Percentiles rank a stretch among this genome's conserved stretches.
phyloP scores from a whole-genome alignment of 495 filamentous ascomycete genomes.

The Trichoderma virens region DNA sequence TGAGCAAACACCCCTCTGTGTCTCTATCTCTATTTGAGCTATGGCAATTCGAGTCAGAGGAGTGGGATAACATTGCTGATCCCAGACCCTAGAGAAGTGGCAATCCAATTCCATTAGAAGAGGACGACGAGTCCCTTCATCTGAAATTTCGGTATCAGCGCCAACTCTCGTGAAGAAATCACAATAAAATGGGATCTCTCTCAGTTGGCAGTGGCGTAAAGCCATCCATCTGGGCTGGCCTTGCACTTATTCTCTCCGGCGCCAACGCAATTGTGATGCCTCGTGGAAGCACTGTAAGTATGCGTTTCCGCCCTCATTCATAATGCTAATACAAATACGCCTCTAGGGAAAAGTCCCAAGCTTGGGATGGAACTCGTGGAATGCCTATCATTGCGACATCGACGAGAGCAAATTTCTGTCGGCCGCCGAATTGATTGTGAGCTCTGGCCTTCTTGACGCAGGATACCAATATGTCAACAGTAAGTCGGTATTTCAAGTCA shows the following conservation, averaged over 20 bases:
- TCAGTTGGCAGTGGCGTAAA: not conserved
- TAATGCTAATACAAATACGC: not conserved
- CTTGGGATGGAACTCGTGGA: conserved; percentile 55
- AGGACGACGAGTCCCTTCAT: too few relatives aligned
- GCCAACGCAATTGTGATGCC: not conserved
- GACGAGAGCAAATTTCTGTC: conserved; percentile 42
- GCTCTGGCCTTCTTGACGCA: conserved; percentile 6
- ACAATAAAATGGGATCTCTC: not conserved
- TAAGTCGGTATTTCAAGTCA: conserved; percentile 17
- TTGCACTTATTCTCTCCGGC: not conserved
- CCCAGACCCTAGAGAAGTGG: too few relatives aligned
- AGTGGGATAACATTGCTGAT: too few relatives aligned
- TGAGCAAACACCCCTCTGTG: too few relatives aligned
- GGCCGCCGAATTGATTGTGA: conserved; percentile 44
- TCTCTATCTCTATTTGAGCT: too few relatives aligned
- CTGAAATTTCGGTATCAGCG: too few relatives aligned
- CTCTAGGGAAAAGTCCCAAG: conserved; percentile 33
- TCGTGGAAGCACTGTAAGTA: not conserved
- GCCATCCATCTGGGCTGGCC: not conserved
- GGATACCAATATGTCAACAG: conserved; percentile 20
- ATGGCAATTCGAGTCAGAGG: too few relatives aligned
- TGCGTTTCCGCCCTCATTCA: not conserved
- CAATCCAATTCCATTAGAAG: too few relatives aligned
- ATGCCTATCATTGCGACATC: conserved; percentile 51
- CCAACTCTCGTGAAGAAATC: too few relatives aligned